phyloP scores from a whole-genome alignment of 805 yeast species.

The Clavispora santaluciae region DNA sequence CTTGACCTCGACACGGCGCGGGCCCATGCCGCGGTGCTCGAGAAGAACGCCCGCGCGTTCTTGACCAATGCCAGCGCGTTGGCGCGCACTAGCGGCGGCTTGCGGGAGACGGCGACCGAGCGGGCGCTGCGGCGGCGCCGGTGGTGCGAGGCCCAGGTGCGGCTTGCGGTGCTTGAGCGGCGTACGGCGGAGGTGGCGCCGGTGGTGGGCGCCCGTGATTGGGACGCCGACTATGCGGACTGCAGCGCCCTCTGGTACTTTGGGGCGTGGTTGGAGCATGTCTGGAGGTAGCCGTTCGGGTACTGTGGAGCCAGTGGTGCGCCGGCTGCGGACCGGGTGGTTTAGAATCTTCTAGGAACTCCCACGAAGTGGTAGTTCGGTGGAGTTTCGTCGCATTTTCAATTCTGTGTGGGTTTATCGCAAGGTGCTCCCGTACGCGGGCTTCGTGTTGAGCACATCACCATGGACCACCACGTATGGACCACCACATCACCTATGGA shows the following conservation, averaged over 20 bases:
- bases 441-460: no score
- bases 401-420: no score
- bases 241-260: neutral
- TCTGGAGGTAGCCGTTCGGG: no score
- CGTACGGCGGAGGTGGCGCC: slow-evolving; percentile 22
- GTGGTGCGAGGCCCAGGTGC: slow-evolving; percentile 40
- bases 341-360: no score
- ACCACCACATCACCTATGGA: no score
- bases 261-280: slow-evolving; percentile 1
- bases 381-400: no score
- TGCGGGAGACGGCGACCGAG: slow-evolving; percentile 44
- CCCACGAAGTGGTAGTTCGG: no score
- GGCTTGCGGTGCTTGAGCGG: slow-evolving; percentile 36
- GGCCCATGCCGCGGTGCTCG: slow-evolving; percentile 26
- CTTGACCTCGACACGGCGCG: slow-evolving; percentile 23
- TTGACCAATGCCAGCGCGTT: slow-evolving; percentile 43
- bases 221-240: neutral
- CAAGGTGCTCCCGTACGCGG: no score
- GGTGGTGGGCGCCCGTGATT: neutral
- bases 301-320: no score
- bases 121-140: slow-evolving; percentile 38
- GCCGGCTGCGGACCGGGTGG: no score
- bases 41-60: slow-evolving; percentile 37
- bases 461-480: neutral
- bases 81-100: slow-evolving; percentile 46